These are phyloP conservation scores for Geosmithia morbida DNA, from an alignment of 2,329 filamentous ascomycete species.

Conservation along the genomic window DNA sequence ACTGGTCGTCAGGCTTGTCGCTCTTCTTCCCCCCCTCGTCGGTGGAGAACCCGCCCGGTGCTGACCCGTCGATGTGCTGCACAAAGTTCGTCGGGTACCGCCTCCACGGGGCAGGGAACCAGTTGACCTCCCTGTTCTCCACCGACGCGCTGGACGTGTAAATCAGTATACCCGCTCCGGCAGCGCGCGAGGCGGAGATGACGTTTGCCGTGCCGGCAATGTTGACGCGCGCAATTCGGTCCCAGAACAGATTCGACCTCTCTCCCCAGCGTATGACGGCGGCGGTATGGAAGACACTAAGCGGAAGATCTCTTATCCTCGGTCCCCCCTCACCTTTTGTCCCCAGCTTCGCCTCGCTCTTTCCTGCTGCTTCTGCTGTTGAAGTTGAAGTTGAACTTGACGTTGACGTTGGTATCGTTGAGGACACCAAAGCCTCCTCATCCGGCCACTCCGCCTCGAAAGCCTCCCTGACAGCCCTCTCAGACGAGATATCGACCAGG, in stretches of 20 bases:
- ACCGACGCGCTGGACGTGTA: constrained; percentile 34
- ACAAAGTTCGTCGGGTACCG: constrained; percentile 20
- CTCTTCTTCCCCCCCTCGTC: constrained; percentile 4
- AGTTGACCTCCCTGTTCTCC: constrained; percentile 18
- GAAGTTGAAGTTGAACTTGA: too few species aligned
- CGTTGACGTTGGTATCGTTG: too few species aligned
- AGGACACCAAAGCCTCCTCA: too few species aligned
- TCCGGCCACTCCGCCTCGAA: constrained; percentile 32
- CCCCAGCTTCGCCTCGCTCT: constrained; percentile 11
- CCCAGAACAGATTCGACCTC: constrained; percentile 27
- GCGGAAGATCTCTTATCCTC: constrained; percentile 15
- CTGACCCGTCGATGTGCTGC: constrained; percentile 22
- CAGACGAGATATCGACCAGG: constrained; percentile 34
- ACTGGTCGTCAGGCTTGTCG: constrained; percentile 22
- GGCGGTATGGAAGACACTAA: constrained; percentile 44
- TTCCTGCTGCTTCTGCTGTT: too few species aligned
- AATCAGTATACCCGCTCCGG: constrained; percentile 34
- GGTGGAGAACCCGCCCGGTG: constrained; percentile 25
- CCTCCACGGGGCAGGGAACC: constrained; percentile 16
- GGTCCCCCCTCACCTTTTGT: too few species aligned
- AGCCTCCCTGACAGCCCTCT: constrained; percentile 23
- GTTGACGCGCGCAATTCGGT: constrained; percentile 31
- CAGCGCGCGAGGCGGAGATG: constrained; percentile 26
- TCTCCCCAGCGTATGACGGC: constrained; percentile 37
- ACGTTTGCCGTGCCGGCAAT: constrained; percentile 33